Percentiles rank a stretch among this genome's conserved stretches.
phyloP scores from a whole-genome alignment of 1,284 basidiomycete genomes.

The Sporisorium scitamineum region DNA sequence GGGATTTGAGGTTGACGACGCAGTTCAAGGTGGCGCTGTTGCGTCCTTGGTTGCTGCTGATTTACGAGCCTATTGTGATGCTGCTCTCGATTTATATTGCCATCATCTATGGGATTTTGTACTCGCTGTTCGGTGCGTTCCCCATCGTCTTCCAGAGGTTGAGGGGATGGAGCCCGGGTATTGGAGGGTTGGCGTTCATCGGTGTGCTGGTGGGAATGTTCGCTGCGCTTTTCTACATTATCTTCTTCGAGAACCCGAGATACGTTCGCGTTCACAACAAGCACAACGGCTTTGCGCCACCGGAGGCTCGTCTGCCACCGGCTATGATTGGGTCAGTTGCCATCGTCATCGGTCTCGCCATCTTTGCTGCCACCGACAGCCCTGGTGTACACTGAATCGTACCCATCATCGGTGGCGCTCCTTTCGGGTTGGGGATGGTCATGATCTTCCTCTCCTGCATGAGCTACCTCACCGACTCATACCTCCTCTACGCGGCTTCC shows the following conservation, averaged over 20 bases:
- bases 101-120: conserved; percentile 75
- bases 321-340: conserved; percentile 67
- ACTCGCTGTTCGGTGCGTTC: conserved; percentile 65
- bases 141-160: conserved; percentile 66
- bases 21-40: conserved; percentile 58
- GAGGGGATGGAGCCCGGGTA: conserved; percentile 61
- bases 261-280: conserved; percentile 49
- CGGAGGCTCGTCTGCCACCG: conserved; percentile 57
- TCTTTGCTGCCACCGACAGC: conserved; percentile 56
- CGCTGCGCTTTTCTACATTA: conserved; percentile 51
- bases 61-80: conserved; percentile 82
- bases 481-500: conserved; percentile 72
- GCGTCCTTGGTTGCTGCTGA: conserved; percentile 70
- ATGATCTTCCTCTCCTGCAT: conserved; percentile 74
- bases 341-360: conserved; percentile 71
- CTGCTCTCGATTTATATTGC: conserved; percentile 80
- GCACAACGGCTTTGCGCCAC: conserved; percentile 62
- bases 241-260: conserved; percentile 58
- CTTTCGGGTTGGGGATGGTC: conserved; percentile 68
- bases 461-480: conserved; percentile 73
- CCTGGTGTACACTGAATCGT: conserved; percentile 68
- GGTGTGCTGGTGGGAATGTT: conserved; percentile 68
- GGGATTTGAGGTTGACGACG: conserved; percentile 46
- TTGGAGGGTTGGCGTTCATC: conserved; percentile 68
- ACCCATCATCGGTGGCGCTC: conserved; percentile 50